Percentiles rank a stretch among this genome's conserved stretches.
phyloP scores from a whole-genome alignment of 331 rosid genomes.

The Acacia concinna region DNA sequence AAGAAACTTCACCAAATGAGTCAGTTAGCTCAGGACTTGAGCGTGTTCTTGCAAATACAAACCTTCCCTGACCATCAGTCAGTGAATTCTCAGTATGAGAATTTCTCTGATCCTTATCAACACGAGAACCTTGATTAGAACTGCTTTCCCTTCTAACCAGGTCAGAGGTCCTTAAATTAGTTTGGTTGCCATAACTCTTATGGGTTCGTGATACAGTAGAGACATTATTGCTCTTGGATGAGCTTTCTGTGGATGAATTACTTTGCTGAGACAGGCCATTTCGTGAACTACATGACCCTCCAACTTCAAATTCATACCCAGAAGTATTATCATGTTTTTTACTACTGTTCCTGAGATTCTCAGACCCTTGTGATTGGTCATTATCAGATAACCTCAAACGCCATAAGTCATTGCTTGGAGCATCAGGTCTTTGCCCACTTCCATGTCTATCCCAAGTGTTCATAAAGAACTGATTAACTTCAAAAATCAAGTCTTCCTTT shows the following conservation, averaged over 20 bases:
- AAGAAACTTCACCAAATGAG: constrained; percentile 67
- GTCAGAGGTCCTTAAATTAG: constrained; percentile 50
- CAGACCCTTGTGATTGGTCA: constrained; percentile 52
- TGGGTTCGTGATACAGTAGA: constrained; percentile 49
- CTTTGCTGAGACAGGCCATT: constrained; percentile 53
- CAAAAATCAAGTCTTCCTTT: constrained; percentile 62
- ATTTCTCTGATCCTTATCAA: constrained; percentile 61
- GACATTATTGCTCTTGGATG: constrained; percentile 41
- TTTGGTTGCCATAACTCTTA: constrained; percentile 54
- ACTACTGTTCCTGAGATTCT: constrained; percentile 47
- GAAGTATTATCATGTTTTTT: constrained; percentile 50
- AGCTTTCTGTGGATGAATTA: constrained; percentile 48
- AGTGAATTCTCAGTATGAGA: constrained; percentile 42
- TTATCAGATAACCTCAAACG: constrained; percentile 50
- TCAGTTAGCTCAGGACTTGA: constrained; percentile 98
- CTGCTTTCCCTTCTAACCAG: constrained; percentile 54
- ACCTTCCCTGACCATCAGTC: constrained; percentile 68
- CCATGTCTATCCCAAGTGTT: constrained; percentile 99
- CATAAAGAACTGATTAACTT: constrained; percentile 89
- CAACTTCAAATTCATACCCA: constrained; percentile 47
- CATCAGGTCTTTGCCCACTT: constrained; percentile 96
- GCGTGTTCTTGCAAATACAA: constrained; percentile 84
- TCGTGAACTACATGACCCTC: constrained; percentile 40
- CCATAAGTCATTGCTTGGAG: constrained; percentile 62
- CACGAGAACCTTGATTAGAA: constrained; percentile 44